These are phyloP conservation scores for Trichoderma hamatum DNA, from an alignment of 2,329 filamentous ascomycete genomes.

Conservation along the genomic window DNA sequence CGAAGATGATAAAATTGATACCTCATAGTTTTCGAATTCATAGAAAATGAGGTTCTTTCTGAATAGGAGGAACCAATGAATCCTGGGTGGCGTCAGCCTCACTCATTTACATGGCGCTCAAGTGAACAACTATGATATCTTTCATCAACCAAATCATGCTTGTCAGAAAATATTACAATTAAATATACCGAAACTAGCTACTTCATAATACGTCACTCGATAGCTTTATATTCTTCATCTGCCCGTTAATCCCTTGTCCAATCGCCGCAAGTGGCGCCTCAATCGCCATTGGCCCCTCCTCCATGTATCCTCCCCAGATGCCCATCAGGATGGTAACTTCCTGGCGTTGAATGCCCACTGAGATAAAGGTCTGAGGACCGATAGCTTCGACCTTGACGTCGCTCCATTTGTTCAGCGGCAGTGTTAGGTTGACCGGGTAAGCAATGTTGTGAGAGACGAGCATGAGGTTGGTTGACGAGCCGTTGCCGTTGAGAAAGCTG, in stretches of 20 bases:
- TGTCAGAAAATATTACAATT: not conserved
- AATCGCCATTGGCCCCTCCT: slow-evolving; percentile 24
- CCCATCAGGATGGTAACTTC: slow-evolving; percentile 28
- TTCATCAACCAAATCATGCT: not conserved
- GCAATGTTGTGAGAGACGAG: slow-evolving; percentile 25
- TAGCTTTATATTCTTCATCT: slow-evolving; percentile 26
- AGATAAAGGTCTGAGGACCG: slow-evolving; percentile 23
- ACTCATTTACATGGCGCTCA: not conserved
- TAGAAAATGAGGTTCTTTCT: not conserved
- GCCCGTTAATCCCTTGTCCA: slow-evolving; percentile 19
- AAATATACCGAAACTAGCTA: not conserved
- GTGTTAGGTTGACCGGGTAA: slow-evolving; percentile 26
- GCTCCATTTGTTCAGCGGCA: slow-evolving; percentile 27
- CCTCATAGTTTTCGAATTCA: not conserved
- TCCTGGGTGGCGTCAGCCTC: not conserved
- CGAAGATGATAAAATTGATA: slow-evolving; percentile 1
- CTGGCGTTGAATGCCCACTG: slow-evolving; percentile 12
- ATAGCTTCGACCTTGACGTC: slow-evolving; percentile 26
- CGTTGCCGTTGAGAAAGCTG: slow-evolving; percentile 25
- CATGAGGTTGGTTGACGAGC: slow-evolving; percentile 25
- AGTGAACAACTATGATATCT: not conserved
- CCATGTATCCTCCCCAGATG: slow-evolving; percentile 27
- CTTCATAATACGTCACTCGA: not conserved
- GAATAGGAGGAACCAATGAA: not conserved
- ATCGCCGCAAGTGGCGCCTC: slow-evolving; percentile 24